These are phyloP conservation scores for Pholiota microspora DNA, from an alignment of 768 basidiomycete species.

Conservation along the genomic window DNA sequence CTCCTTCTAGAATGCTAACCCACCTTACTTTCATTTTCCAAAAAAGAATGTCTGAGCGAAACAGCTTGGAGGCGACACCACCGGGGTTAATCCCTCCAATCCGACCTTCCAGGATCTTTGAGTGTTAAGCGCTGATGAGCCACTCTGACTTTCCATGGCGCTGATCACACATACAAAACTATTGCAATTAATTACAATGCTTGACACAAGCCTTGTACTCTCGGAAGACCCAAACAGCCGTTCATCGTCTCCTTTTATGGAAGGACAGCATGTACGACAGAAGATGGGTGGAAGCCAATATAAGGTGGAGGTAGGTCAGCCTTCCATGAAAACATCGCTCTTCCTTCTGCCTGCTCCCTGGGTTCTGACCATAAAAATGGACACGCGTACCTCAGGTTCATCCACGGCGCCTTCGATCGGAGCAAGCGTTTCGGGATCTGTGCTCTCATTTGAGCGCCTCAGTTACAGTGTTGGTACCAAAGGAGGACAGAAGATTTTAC, in stretches of 20 bases:
- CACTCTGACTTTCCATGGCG: neutral
- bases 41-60: too few relatives aligned
- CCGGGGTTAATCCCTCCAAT: neutral
- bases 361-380: neutral
- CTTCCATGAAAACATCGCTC: too few relatives aligned
- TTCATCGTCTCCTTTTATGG: neutral
- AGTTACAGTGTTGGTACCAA: conserved; percentile 28
- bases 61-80: too few relatives aligned
- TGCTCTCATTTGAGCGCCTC: conserved; percentile 32
- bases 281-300: neutral
- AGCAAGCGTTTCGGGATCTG: conserved; percentile 17
- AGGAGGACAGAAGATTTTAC: conserved; percentile 25
- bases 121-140: neutral
- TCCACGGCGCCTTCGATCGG: neutral
- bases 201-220: neutral
- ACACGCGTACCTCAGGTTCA: neutral
- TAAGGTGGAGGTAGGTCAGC: neutral
- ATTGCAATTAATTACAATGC: neutral
- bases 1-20: neutral
- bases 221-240: neutral
- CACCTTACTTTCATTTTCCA: too few relatives aligned
- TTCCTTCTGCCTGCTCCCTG: too few relatives aligned
- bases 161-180: neutral
- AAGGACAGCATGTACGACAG: neutral
- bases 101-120: neutral